Evolutionary conservation across 2,329 filamentous ascomycete genomes (phyloP).

Genomic region (Hypomyces perniciosus): DNA sequence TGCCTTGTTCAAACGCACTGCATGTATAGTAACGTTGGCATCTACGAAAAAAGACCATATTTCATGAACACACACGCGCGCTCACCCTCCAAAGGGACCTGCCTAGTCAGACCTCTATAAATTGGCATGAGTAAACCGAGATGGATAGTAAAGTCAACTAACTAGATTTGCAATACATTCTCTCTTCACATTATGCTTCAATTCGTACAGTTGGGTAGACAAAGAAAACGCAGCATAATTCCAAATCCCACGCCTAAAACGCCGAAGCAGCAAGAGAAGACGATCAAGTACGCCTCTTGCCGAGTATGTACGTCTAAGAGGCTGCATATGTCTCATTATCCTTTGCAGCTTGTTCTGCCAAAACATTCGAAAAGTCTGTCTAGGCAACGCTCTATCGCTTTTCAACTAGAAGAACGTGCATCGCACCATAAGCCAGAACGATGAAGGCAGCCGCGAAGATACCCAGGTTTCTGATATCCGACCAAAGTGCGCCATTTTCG

Average conservation of each 20-base stretch:
- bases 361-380: background rate
- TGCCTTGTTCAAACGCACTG: slow-evolving; percentile 12
- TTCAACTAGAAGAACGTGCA: slow-evolving; percentile 92
- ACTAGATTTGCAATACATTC: background rate
- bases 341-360: background rate
- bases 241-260: slow-evolving; percentile 3
- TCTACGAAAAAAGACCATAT: slow-evolving; percentile 1
- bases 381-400: slow-evolving; percentile 42
- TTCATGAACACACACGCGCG: background rate
- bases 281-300: background rate
- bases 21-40: slow-evolving; percentile 19
- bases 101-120: background rate
- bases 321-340: background rate
- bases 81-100: background rate
- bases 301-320: slow-evolving; percentile 8
- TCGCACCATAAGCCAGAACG: slow-evolving; percentile 79
- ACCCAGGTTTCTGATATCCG: slow-evolving; percentile 73
- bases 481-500: slow-evolving; percentile 78
- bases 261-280: slow-evolving; percentile 4
- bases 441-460: slow-evolving; percentile 80
- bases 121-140: background rate
- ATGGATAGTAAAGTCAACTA: background rate
- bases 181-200: background rate
- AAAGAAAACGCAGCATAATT: background rate
- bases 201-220: background rate